Conservation (phyloP, 2,329 filamentous ascomycete genomes). For the Berkeleyomyces basicola region DNA sequence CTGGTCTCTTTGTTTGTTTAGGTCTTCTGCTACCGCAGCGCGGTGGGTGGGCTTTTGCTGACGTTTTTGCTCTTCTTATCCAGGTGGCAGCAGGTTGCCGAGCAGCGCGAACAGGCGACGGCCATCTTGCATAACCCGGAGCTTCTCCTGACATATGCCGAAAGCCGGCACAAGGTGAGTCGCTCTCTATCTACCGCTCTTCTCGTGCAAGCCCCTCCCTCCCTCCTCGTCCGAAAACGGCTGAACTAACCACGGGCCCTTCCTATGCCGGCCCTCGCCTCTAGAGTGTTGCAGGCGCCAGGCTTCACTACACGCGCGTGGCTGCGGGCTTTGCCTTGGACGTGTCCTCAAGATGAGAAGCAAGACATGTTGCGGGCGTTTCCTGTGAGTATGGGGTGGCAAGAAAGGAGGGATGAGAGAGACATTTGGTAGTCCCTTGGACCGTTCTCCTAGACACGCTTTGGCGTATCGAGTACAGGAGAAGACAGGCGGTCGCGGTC, state of each 20-base stretch:
- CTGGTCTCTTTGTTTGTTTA: no score
- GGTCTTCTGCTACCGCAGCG: no score
- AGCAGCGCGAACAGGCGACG: not conserved
- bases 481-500: no score
- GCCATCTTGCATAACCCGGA: conserved; percentile 40
- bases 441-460: no score
- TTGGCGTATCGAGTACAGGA: no score
- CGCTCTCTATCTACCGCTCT: not conserved
- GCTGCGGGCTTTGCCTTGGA: conserved; percentile 31
- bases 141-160: conserved; percentile 41
- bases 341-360: not conserved
- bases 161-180: conserved; percentile 36
- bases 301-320: conserved; percentile 38
- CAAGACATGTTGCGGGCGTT: not conserved
- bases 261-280: not conserved
- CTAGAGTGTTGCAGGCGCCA: conserved; percentile 39
- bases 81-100: not conserved
- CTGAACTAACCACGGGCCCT: not conserved
- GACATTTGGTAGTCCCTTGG: no score
- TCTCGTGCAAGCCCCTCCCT: not conserved
- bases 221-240: not conserved
- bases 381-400: not conserved
- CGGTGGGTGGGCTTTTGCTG: not conserved
- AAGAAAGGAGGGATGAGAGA: no score
- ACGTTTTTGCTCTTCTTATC: not conserved